A percentile compares a stretch with the other conserved stretches of the same genome.
These are phyloP conservation scores for Chlorociboria aeruginascens DNA, from an alignment of 495 filamentous ascomycete species.

Conservation along the genomic window DNA sequence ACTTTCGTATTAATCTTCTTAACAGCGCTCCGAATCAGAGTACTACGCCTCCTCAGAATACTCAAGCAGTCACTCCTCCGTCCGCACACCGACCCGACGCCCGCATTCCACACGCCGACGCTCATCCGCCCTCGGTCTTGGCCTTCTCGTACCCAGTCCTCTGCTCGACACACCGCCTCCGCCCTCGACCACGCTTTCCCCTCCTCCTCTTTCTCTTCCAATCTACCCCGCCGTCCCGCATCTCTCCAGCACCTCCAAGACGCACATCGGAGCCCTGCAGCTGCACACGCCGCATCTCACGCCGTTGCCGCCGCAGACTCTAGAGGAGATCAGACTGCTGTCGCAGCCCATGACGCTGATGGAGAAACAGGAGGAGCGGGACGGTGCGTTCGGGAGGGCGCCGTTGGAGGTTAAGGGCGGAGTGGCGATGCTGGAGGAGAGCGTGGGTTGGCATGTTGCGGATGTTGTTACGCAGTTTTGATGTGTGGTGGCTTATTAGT, in stretches of 20 bases:
- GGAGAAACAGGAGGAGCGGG: conserved; percentile 1
- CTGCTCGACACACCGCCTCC: neutral
- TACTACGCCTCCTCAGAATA: neutral
- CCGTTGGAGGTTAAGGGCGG: conserved; percentile 34
- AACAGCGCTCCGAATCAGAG: neutral
- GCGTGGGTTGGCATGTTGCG: conserved; percentile 34
- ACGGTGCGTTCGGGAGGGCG: conserved; percentile 3
- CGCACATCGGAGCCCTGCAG: neutral
- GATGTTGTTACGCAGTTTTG: conserved; percentile 36
- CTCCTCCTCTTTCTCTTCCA: neutral
- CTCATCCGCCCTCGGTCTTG: neutral
- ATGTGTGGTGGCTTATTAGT: neutral
- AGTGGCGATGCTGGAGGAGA: conserved; percentile 48
- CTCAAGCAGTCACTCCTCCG: neutral
- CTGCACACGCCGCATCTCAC: neutral
- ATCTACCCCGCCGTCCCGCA: neutral
- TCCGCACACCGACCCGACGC: too few relatives aligned
- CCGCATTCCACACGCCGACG: too few relatives aligned
- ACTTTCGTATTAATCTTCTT: too few relatives aligned
- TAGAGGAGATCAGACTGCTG: neutral
- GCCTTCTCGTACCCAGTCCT: neutral
- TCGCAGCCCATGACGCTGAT: conserved; percentile 5
- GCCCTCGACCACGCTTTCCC: neutral
- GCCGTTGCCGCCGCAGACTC: conserved; percentile 1
- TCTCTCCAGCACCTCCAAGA: neutral